phyloP scores from a whole-genome alignment of 2,329 filamentous ascomycete species.

The Drechslerella coelobrocha region DNA sequence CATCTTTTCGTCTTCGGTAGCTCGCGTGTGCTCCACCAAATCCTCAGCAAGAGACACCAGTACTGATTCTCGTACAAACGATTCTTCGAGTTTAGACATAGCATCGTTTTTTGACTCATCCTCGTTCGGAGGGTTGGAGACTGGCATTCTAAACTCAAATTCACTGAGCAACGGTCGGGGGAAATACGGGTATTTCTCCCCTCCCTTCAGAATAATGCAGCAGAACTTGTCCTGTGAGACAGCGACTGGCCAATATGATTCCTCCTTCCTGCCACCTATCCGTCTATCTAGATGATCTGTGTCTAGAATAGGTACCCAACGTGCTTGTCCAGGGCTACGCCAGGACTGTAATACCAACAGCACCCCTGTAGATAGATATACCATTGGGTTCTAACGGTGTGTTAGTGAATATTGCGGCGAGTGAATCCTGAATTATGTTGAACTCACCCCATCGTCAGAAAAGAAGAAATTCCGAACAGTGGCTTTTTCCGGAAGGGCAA shows the following conservation, averaged over 20 bases:
- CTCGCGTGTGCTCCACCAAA: slow-evolving; percentile 71
- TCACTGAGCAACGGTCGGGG: slow-evolving; percentile 87
- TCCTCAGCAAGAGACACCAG: slow-evolving; percentile 78
- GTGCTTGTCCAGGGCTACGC: slow-evolving; percentile 82
- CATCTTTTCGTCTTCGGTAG: slow-evolving; percentile 69
- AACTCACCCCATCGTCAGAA: slow-evolving; percentile 80
- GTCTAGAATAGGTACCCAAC: slow-evolving; percentile 91
- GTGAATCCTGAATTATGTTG: neutral
- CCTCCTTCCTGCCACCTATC: slow-evolving; percentile 81
- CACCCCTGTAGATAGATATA: slow-evolving; percentile 92
- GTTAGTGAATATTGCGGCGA: slow-evolving; percentile 40
- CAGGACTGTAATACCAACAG: slow-evolving; percentile 88
- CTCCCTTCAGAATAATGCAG: slow-evolving; percentile 90
- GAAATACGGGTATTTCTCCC: slow-evolving; percentile 88
- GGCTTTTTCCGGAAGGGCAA: slow-evolving; percentile 78
- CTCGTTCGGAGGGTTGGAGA: slow-evolving; percentile 62
- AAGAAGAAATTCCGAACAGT: slow-evolving; percentile 86
- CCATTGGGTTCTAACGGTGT: slow-evolving; percentile 77
- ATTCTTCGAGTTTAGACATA: slow-evolving; percentile 74
- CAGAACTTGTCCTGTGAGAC: slow-evolving; percentile 92
- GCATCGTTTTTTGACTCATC: slow-evolving; percentile 55
- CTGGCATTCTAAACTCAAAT: slow-evolving; percentile 87
- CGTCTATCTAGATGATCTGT: slow-evolving; percentile 83
- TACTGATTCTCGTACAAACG: slow-evolving; percentile 76
- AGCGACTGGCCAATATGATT: slow-evolving; percentile 93